phyloP scores from a whole-genome alignment of 306 rosid species.

The Trifolium pratense region DNA sequence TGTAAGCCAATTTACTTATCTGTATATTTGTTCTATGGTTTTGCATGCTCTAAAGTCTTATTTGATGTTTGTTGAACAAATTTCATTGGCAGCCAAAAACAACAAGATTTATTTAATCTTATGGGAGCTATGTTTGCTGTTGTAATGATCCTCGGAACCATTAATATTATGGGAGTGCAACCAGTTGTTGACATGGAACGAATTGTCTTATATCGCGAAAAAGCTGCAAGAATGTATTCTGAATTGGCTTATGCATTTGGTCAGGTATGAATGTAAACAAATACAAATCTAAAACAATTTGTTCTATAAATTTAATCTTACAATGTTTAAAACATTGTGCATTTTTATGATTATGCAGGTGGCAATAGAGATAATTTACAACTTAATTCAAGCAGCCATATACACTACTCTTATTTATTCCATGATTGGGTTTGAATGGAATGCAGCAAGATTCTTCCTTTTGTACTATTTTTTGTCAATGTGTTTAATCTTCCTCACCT shows the following conservation, averaged over 20 bases:
- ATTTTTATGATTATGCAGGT: conserved; percentile 55
- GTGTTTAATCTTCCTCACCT: conserved; percentile 69
- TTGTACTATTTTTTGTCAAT: conserved; percentile 68
- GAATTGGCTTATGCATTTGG: conserved; percentile 47
- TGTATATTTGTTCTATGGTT: background rate
- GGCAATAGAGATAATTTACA: conserved; percentile 65
- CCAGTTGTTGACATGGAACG: conserved; percentile 64
- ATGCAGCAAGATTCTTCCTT: conserved; percentile 54
- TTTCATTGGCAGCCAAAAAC: conserved; percentile 31
- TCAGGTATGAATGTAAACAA: conserved; percentile 37
- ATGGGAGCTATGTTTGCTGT: conserved; percentile 71
- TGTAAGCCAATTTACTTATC: conserved; percentile 42
- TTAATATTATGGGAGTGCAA: conserved; percentile 50
- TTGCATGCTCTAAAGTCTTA: too few species aligned
- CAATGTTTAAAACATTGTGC: background rate
- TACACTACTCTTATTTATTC: conserved; percentile 54
- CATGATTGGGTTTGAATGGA: conserved; percentile 70
- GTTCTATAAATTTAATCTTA: background rate
- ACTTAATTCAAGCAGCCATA: conserved; percentile 53
- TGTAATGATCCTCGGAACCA: conserved; percentile 37
- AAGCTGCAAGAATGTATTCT: conserved; percentile 57
- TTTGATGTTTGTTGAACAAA: background rate
- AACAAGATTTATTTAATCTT: conserved; percentile 56
- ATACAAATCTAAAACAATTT: background rate
- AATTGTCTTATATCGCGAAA: conserved; percentile 80